Evolutionary conservation across 176 grass and related monocot species (phyloP), one percentile per base, ranked within the genome.

Genomic region (Chrysopogon serrulatus): DNA sequence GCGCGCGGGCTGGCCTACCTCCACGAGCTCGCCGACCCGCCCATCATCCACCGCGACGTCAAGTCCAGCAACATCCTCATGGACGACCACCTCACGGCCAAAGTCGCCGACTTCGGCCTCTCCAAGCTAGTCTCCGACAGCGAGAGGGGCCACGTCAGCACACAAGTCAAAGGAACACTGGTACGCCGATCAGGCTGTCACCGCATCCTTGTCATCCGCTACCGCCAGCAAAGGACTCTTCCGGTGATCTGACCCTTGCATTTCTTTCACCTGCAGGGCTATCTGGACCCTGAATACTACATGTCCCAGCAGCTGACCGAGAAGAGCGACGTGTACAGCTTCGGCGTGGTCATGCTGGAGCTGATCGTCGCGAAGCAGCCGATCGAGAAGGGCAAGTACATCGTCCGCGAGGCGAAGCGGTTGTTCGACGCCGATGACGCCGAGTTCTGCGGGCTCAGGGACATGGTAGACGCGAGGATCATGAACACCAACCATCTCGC

Each of bases 291-390:
- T 21, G 96, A 98, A 45, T 98, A 95, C 54, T 98, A 99, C 88
- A 86, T 94, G 87, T 90, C 90, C 4, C 96, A 96, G 65, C 96
- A 99, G 32, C 86, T 99, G 63, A 96, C 93, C 0, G 90, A 92
- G 53, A 99, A 99, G 87, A 96, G 96, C 21, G 91, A 96, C 56
- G 93, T 99, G n/a, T 99, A 99, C 78, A 94, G 96, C 78, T 99
- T 96, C 35, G 96, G 93, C 8, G 91, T 99, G 39, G 96, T 99
- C 19, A 94, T 99, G 96, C 76, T 99, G 2, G 96, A 99, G n/a
- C 88, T 99, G 54, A 90, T 99, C 83, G 81, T 89, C 7, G 91
- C 89, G 6, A 92, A 74, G 66, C 91, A 91, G 80, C 96, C 96
- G 78, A 84, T 99, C 47, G 96, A 94, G 59, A 99, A 94, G 65